Evolutionary conservation across 148 eudicot species (phyloP).

Genomic region (Salicornia ramosissima): DNA sequence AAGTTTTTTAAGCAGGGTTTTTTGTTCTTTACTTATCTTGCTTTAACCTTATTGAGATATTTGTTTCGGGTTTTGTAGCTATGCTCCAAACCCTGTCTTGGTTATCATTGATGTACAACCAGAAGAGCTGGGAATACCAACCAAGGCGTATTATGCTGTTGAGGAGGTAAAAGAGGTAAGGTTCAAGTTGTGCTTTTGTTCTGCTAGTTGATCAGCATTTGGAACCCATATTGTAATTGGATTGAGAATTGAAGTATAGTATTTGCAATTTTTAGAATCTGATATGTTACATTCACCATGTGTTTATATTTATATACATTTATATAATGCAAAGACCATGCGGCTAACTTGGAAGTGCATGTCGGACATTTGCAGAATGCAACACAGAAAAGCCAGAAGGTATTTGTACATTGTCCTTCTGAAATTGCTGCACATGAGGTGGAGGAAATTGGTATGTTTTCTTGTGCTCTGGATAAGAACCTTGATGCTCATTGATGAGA

Average conservation of each 20-base stretch:
- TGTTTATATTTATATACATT: background rate
- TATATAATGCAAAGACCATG: background rate
- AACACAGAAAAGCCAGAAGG: conserved; percentile 95
- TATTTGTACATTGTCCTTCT: conserved; percentile 87
- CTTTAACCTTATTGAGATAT: background rate
- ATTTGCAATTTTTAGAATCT: too few species aligned
- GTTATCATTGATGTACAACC: conserved; percentile 99
- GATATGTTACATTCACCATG: background rate
- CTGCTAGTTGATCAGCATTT: background rate
- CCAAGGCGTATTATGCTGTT: conserved; percentile 95
- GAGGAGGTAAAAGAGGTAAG: conserved; percentile 98
- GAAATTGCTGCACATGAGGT: conserved; percentile 99
- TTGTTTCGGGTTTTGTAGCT: conserved; percentile 42
- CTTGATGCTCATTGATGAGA: background rate
- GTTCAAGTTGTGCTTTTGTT: background rate
- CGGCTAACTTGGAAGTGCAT: conserved; percentile 3
- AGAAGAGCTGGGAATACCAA: conserved; percentile 93
- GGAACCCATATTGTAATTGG: background rate
- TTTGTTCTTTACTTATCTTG: background rate
- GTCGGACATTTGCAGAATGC: conserved; percentile 61
- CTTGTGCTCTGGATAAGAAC: background rate
- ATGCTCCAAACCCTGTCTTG: conserved; percentile 90
- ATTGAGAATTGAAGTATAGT: too few species aligned
- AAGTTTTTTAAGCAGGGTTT: background rate
- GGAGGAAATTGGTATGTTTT: conserved; percentile 80